Evolutionary conservation across 306 rosid species (phyloP).

Genomic region (Inga leiocalycina): DNA sequence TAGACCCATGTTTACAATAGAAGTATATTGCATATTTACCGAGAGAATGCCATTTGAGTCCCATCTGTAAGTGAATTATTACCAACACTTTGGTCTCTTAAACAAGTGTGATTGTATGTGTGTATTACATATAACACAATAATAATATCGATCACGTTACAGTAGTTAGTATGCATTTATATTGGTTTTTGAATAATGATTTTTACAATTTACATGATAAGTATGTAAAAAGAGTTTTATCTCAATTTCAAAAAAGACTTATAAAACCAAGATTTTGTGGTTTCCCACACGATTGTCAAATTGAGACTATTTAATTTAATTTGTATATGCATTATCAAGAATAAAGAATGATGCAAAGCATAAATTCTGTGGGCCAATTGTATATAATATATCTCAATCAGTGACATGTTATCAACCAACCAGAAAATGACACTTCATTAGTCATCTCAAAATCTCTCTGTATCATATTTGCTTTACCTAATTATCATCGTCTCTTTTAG

Average conservation of each 20-base stretch:
- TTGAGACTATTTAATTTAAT: background rate
- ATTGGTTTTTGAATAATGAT: no score
- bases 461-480: background rate
- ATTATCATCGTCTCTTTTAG: background rate
- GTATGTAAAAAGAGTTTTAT: no score
- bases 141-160: background rate
- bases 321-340: background rate
- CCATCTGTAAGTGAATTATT: no score
- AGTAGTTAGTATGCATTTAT: no score
- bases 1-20: no score
- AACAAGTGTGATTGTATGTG: background rate
- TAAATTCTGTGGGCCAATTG: background rate
- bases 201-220: no score
- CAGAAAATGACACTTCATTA: background rate
- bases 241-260: no score
- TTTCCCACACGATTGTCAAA: no score
- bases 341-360: background rate
- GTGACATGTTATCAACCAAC: background rate
- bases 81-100: background rate
- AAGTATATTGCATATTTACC: no score
- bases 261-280: no score
- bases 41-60: background rate
- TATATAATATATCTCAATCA: background rate
- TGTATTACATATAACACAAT: background rate
- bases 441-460: background rate